phyloP scores from a whole-genome alignment of 495 filamentous ascomycete species.

The Hypoxylon intermedium region DNA sequence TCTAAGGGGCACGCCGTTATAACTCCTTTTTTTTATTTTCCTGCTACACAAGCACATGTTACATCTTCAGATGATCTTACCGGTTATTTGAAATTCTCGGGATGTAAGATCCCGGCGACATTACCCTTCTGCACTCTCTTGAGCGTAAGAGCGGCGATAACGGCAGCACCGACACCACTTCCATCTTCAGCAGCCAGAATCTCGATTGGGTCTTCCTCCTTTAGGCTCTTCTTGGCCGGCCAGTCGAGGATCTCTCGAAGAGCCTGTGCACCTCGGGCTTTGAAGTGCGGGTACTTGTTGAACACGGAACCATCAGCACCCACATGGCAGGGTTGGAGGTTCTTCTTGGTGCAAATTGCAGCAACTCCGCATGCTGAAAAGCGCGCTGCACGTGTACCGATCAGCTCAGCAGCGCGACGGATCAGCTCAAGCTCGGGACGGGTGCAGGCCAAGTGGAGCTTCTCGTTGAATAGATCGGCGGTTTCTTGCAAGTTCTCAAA shows the following conservation, averaged over 20 bases:
- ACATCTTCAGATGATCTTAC: background rate
- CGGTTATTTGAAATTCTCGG: conserved; percentile 61
- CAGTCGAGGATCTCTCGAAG: conserved; percentile 94
- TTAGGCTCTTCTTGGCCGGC: conserved; percentile 65
- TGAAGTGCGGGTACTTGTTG: conserved; percentile 98
- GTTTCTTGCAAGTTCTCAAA: conserved; percentile 93
- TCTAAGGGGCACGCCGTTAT: conserved; percentile 24
- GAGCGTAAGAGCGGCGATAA: conserved; percentile 92
- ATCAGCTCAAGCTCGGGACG: conserved; percentile 82
- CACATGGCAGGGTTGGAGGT: conserved; percentile 84
- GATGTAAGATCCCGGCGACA: conserved; percentile 76
- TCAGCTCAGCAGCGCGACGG: conserved; percentile 87
- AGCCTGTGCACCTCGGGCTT: conserved; percentile 84
- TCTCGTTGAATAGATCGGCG: conserved; percentile 74
- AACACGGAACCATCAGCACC: conserved; percentile 96
- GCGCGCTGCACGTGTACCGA: conserved; percentile 91
- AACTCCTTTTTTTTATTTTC: background rate
- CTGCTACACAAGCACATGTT: conserved; percentile 6
- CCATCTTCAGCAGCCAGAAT: conserved; percentile 92
- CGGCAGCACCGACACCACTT: conserved; percentile 91
- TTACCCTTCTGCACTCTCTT: conserved; percentile 83
- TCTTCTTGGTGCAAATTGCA: conserved; percentile 95
- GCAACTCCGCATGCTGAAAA: conserved; percentile 93
- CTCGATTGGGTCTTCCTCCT: conserved; percentile 81
- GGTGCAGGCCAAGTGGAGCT: conserved; percentile 71